phyloP scores from a whole-genome alignment of 2,329 filamentous ascomycete species.

The Cercospora nicotianae region DNA sequence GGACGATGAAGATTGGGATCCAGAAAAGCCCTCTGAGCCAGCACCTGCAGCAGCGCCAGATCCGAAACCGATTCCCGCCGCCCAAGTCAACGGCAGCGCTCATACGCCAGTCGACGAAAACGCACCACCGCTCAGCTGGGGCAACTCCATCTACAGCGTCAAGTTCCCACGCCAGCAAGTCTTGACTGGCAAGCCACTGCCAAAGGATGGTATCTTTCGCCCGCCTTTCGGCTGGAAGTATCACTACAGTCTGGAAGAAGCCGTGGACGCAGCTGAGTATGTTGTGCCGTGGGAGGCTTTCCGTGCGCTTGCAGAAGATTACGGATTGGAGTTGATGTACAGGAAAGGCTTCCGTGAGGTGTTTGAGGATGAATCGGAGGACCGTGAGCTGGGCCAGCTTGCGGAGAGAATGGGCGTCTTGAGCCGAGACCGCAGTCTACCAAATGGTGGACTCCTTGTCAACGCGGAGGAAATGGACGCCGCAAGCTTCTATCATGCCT shows the following conservation, averaged over 20 bases:
- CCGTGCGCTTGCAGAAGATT: constrained; percentile 91
- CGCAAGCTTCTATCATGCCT: constrained; percentile 84
- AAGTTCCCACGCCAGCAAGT: constrained; percentile 70
- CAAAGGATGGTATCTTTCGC: constrained; percentile 84
- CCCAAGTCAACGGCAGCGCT: constrained; percentile 15
- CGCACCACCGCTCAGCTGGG: constrained; percentile 66
- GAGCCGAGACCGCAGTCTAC: constrained; percentile 57
- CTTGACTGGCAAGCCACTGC: constrained; percentile 42
- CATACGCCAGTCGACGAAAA: constrained; percentile 13
- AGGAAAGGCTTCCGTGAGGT: constrained; percentile 88
- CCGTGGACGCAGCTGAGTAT: constrained; percentile 95
- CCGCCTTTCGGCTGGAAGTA: constrained; percentile 98
- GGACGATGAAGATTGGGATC: constrained; percentile 41
- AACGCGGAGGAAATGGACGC: constrained; percentile 89
- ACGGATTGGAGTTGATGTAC: constrained; percentile 93
- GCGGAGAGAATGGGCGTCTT: constrained; percentile 96
- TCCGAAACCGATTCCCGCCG: constrained; percentile 24
- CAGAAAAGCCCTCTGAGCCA: constrained; percentile 49
- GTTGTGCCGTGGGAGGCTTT: constrained; percentile 98
- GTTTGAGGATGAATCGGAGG: constrained; percentile 88
- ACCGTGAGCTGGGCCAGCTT: constrained; percentile 74
- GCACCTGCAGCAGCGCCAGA: constrained; percentile 33
- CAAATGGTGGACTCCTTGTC: constrained; percentile 62
- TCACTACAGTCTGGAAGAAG: constrained; percentile 92
- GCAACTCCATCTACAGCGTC: constrained; percentile 89